Percentiles rank a stretch among this genome's conserved stretches.
Conservation (phyloP, 495 filamentous ascomycete genomes). For the Oleoguttula mirabilis region DNA sequence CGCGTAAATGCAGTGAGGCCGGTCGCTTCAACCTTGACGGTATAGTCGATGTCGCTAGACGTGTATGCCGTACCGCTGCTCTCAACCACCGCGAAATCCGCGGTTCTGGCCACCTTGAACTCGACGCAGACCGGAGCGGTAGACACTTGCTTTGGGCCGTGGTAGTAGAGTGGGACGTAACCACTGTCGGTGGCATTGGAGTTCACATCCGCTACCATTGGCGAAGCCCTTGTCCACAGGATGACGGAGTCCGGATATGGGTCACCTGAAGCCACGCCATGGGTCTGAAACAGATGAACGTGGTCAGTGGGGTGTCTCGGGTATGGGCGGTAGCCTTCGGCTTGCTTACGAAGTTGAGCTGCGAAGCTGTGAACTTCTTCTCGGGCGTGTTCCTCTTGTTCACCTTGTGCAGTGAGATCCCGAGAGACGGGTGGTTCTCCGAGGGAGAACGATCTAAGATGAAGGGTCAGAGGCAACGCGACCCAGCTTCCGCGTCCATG, state of each 20-base stretch:
- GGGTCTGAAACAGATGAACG: too few species aligned
- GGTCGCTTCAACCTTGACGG: conserved; percentile 54
- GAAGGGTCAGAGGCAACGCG: too few species aligned
- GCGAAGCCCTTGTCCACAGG: conserved; percentile 53
- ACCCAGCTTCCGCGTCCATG: too few species aligned
- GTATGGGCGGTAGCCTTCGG: too few species aligned
- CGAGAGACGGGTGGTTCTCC: conserved; percentile 43
- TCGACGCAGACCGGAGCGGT: conserved; percentile 48
- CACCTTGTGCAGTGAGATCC: conserved; percentile 40
- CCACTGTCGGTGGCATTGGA: conserved; percentile 45
- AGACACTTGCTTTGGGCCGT: conserved; percentile 45
- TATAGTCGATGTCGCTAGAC: conserved; percentile 56
- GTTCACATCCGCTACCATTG: conserved; percentile 40
- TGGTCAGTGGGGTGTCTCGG: too few species aligned
- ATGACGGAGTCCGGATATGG: conserved; percentile 53
- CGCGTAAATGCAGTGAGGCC: conserved; percentile 44
- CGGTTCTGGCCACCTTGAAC: conserved; percentile 37
- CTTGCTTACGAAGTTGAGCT: conserved; percentile 50
- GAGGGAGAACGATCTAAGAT: conserved; percentile 39
- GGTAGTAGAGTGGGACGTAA: conserved; percentile 43
- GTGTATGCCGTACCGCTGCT: conserved; percentile 45
- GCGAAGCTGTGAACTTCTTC: conserved; percentile 32
- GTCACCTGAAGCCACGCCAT: conserved; percentile 59
- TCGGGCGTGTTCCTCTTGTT: conserved; percentile 34
- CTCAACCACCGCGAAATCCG: conserved; percentile 30